Evolutionary conservation across 768 basidiomycete species (phyloP).

Genomic region (Chalciporus sphaerocephalus): DNA sequence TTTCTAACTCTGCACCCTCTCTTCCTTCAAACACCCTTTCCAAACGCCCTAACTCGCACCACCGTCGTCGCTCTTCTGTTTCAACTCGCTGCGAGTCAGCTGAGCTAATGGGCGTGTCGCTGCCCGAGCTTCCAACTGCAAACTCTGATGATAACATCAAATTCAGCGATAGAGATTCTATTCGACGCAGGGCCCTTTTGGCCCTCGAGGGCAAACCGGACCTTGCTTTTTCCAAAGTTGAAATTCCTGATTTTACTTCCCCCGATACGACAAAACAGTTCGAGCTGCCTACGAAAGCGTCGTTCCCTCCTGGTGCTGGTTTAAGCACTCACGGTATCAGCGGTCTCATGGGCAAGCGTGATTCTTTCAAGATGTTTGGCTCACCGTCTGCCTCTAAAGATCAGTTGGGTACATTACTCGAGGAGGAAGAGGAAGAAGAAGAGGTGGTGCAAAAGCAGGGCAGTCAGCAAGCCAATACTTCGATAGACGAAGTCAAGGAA

Average conservation of each 20-base stretch:
- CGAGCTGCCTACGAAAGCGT: conserved; percentile 62
- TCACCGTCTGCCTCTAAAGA: conserved; percentile 65
- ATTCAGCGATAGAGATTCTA: conserved; percentile 69
- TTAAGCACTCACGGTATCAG: conserved; percentile 39
- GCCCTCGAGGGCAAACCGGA: conserved; percentile 84
- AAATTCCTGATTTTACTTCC: conserved; percentile 74
- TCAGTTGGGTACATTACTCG: conserved; percentile 71
- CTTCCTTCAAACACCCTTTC: conserved; percentile 29
- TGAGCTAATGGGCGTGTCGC: conserved; percentile 81
- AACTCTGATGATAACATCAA: conserved; percentile 64
- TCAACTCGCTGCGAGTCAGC: conserved; percentile 88
- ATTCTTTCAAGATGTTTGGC: conserved; percentile 73
- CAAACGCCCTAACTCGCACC: conserved; percentile 71
- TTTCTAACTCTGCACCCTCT: conserved; percentile 37
- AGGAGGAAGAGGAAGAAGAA: conserved; percentile 87
- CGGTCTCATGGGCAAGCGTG: conserved; percentile 58
- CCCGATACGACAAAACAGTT: conserved; percentile 56
- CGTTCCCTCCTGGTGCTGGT: conserved; percentile 49
- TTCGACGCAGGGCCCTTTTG: conserved; percentile 78
- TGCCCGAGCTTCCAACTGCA: conserved; percentile 61
- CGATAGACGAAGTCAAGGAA: conserved; percentile 8
- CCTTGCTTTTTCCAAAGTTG: conserved; percentile 65
- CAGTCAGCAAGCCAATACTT: conserved; percentile 10
- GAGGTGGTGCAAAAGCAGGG: conserved; percentile 65
- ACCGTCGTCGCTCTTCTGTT: conserved; percentile 80